Evolutionary conservation across 371 early-diverging fungal genomes (phyloP), one percentile per base, ranked within the genome.

Genomic region (Mortierella sp.): DNA sequence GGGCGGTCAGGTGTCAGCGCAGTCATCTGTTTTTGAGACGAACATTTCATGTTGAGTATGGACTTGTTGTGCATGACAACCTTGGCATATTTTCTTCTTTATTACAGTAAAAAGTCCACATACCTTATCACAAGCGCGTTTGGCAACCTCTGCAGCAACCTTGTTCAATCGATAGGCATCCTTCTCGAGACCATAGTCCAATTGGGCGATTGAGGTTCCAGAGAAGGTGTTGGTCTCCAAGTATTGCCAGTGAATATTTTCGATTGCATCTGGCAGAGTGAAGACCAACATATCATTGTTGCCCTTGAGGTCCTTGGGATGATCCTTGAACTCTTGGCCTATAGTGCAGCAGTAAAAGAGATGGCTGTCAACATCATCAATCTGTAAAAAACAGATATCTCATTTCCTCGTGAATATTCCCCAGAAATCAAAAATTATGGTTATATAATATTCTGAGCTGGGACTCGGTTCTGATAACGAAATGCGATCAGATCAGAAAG

Each of bases 221-320:
- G 95, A 94, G 87, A 97, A 97, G 20, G 97, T 96, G 87, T 97
- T 97, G 62, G 97, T 96, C 69, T 93, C 90, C 47, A 97, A 87
- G 85, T 97, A 97, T 84, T 92, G 83, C 68, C 90, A 88, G 86
- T 97, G 97, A 78, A 97, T 97, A 51, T 86, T 83, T 75, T 92
- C 91, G 75, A 97, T 95, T 18, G 94, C 93, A 60, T 96, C 92
- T 39, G 97, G 96, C 78, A 91, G 92, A 10, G 97, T 96, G 64
- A 97, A 83, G 40, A 96, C 95, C 74, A 97, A 87, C 83, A 97
- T 81, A 83, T 97, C 97, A 85, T 97, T 97, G 89, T 97, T 97
- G 55, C 97, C 97, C 83, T 94, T 94, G 52, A 97, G 87, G 77
- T 96, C 96, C 72, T 94, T 94, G 14, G 81, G 66, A 85, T 95